These are phyloP conservation scores for Marsdenia floribunda DNA, from an alignment of 257 asterid genomes.

Conservation along the genomic window DNA sequence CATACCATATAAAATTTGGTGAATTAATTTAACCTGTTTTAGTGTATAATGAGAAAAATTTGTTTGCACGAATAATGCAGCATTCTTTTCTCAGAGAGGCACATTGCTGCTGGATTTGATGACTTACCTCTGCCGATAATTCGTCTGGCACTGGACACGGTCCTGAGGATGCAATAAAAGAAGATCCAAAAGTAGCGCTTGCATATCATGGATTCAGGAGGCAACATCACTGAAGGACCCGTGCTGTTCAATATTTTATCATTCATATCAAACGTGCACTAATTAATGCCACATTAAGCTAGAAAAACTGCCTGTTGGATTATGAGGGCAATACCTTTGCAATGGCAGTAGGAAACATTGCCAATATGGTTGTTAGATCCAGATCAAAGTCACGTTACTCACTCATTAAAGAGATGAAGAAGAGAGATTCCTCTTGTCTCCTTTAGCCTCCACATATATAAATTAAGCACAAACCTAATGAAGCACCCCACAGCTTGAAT, in stretches of 20 bases:
- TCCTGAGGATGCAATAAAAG: background rate
- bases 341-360: background rate
- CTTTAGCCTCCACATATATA: background rate
- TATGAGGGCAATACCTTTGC: background rate
- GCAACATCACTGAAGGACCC: background rate
- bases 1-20: background rate
- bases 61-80: background rate
- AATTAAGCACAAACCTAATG: background rate
- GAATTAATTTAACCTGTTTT: background rate
- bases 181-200: background rate
- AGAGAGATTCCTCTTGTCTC: background rate
- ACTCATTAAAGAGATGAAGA: no score
- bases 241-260: background rate
- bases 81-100: background rate
- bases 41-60: background rate
- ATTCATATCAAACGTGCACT: background rate
- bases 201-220: background rate
- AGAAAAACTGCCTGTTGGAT: background rate
- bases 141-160: background rate
- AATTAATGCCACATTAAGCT: background rate
- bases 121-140: background rate
- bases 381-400: constrained; percentile 4
- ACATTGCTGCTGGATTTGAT: background rate
- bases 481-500: constrained; percentile 1
- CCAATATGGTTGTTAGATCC: constrained; percentile 3